These are phyloP conservation scores for Fusarium pininemorale DNA, from an alignment of 2,329 filamentous ascomycete genomes.

Conservation along the genomic window DNA sequence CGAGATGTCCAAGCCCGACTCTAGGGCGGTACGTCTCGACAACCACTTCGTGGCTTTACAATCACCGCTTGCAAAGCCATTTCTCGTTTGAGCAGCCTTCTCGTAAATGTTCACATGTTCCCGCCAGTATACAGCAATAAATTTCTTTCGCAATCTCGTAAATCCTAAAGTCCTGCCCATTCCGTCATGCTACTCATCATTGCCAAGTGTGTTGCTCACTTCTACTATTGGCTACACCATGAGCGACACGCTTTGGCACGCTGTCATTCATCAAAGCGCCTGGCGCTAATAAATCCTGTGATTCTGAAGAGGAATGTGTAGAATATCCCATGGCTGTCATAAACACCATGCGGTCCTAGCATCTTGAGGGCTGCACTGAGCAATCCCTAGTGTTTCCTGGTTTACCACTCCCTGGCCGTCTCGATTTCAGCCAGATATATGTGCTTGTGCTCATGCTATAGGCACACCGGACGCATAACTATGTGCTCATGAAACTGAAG, in stretches of 20 bases:
- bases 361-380: not conserved
- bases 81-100: not conserved
- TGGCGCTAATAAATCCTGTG: not conserved
- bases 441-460: not conserved
- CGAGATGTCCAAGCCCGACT: not conserved
- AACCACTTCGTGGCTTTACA: not conserved
- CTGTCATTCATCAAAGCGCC: not conserved
- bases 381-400: not conserved
- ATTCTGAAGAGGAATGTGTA: not conserved
- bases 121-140: not conserved
- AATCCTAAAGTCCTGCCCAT: not conserved
- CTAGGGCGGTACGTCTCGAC: not conserved
- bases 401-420: not conserved
- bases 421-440: not conserved
- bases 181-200: not conserved
- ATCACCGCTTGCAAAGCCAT: not conserved
- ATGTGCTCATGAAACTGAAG: conserved; percentile 42
- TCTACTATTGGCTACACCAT: not conserved
- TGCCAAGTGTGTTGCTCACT: not conserved
- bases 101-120: not conserved
- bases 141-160: not conserved
- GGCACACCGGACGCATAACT: not conserved
- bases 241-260: not conserved
- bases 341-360: not conserved
- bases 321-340: too few relatives aligned